Percentiles rank a stretch among this genome's conserved stretches.
Evolutionary conservation across 176 grass and related monocot genomes (phyloP).

Genomic region (Oryza nivara): DNA sequence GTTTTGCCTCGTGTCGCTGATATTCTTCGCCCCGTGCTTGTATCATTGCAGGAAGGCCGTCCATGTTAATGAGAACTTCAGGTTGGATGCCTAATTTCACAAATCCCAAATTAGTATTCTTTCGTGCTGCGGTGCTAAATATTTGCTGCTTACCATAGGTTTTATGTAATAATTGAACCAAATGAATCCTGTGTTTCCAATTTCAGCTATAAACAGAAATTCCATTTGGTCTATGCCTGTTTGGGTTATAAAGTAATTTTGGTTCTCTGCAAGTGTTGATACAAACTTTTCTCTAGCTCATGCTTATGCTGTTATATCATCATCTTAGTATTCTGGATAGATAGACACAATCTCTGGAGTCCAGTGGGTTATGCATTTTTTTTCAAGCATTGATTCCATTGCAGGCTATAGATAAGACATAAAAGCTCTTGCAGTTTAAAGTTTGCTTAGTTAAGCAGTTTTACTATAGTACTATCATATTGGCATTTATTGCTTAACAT

Average conservation of each 20-base stretch:
- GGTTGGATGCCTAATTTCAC: constrained; percentile 50
- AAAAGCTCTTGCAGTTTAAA: neutral
- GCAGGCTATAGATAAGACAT: constrained; percentile 6
- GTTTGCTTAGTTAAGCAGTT: constrained; percentile 9
- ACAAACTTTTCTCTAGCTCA: neutral
- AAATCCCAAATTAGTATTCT: neutral
- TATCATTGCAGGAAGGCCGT: constrained; percentile 68
- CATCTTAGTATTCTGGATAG: neutral
- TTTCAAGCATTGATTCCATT: neutral
- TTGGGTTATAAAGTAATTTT: constrained; percentile 1
- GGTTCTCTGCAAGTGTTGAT: constrained; percentile 2
- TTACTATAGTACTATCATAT: neutral
- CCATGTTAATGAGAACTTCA: constrained; percentile 92
- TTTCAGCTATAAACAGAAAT: neutral
- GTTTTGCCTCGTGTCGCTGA: constrained; percentile 17
- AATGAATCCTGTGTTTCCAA: neutral
- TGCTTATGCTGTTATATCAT: neutral
- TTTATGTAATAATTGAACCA: neutral
- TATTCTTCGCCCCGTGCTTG: neutral
- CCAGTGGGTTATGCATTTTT: constrained; percentile 5
- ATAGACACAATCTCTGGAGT: neutral
- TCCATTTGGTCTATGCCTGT: neutral
- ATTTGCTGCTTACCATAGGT: neutral
- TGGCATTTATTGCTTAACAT: neutral
- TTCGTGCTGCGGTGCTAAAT: neutral